A percentile compares a stretch with the other conserved stretches of the same genome.
Evolutionary conservation across 306 rosid genomes (phyloP).

Genomic region (Fragaria vesca): DNA sequence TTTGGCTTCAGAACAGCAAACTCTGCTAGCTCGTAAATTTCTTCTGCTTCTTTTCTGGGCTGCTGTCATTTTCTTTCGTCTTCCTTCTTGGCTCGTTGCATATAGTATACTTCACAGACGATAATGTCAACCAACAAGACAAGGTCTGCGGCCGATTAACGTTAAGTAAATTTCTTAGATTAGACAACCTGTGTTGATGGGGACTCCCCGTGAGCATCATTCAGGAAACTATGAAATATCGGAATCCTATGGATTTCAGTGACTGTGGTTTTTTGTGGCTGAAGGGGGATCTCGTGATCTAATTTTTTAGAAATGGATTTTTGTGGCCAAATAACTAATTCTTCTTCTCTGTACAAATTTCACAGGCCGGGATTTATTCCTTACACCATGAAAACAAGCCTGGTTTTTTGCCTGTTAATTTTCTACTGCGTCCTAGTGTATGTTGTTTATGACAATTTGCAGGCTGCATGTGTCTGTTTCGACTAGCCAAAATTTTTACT

Average conservation of each 20-base stretch:
- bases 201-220: conserved; percentile 16
- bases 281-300: conserved; percentile 3
- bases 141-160: conserved; percentile 12
- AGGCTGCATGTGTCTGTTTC: not conserved
- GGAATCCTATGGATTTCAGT: conserved; percentile 14
- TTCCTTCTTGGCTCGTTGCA: not conserved
- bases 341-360: not conserved
- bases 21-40: not conserved
- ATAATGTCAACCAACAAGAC: conserved; percentile 17
- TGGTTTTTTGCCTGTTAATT: not conserved
- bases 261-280: not conserved
- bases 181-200: conserved; percentile 11
- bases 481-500: not conserved
- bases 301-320: conserved; percentile 1
- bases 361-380: not conserved
- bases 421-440: not conserved
- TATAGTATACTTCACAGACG: not conserved
- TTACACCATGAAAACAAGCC: not conserved
- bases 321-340: not conserved
- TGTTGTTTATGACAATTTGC: not conserved
- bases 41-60: not conserved
- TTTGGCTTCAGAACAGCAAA: not conserved
- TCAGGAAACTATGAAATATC: not conserved
- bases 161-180: not conserved
- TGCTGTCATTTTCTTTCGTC: not conserved